These are phyloP conservation scores for Zizania latifolia DNA, from an alignment of 176 grass and related monocot genomes.

Conservation along the genomic window DNA sequence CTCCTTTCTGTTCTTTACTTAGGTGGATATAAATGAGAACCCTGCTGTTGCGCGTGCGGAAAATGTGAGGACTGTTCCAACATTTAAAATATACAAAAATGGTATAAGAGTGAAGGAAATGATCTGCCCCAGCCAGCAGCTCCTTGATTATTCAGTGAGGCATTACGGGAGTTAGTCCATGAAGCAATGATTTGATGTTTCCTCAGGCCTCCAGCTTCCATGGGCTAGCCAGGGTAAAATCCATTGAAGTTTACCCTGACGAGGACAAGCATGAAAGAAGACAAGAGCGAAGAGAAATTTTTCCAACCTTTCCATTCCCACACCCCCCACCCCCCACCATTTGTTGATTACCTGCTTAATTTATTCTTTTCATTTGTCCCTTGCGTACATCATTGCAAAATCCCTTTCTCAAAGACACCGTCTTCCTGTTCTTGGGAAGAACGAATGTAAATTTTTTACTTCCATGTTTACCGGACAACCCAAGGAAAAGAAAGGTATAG, in stretches of 20 bases:
- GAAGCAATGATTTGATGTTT: constrained; percentile 22
- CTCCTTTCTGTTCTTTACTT: constrained; percentile 8
- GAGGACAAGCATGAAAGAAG: constrained; percentile 34
- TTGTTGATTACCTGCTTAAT: constrained; percentile 42
- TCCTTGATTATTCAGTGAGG: constrained; percentile 83
- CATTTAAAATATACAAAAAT: constrained; percentile 95
- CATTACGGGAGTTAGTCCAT: constrained; percentile 74
- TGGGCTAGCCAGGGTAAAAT: constrained; percentile 19
- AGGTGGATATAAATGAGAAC: constrained; percentile 78
- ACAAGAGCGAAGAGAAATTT: constrained; percentile 20
- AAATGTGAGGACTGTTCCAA: constrained; percentile 80
- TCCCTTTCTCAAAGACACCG: constrained; percentile 18
- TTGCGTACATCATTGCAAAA: constrained; percentile 32
- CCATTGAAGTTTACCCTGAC: constrained; percentile 13
- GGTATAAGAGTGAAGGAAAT: constrained; percentile 87
- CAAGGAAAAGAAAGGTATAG: constrained; percentile 62
- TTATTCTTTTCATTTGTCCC: constrained; percentile 42
- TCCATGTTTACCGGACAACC: constrained; percentile 43
- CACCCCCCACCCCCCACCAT: constrained; percentile 28
- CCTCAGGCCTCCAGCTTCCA: no score
- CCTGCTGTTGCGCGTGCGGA: constrained; percentile 59
- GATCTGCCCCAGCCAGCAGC: constrained; percentile 80
- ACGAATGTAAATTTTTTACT: constrained; percentile 54
- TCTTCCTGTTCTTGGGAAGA: constrained; percentile 42
- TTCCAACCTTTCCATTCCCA: background rate